Evolutionary conservation across 352 stramenopile genomes (phyloP).

Genomic region (Globisporangium solare): DNA sequence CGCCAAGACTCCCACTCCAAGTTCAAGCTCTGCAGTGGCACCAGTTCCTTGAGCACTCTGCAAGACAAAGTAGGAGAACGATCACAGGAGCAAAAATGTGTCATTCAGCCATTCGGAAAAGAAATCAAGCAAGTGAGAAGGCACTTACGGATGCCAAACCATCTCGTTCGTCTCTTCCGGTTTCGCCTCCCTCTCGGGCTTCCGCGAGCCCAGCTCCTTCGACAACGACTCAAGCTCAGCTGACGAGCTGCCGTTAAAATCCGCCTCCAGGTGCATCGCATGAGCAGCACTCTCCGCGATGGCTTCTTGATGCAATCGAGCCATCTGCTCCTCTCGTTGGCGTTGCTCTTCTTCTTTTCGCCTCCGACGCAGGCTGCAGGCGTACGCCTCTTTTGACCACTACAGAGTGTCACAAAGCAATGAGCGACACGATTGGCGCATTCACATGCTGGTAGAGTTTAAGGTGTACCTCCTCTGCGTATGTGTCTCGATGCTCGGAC

Average conservation of each 20-base stretch:
- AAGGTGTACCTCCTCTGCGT: slow-evolving; percentile 52
- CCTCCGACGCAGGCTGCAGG: slow-evolving; percentile 45
- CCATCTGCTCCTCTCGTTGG: slow-evolving; percentile 61
- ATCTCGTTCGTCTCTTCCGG: slow-evolving; percentile 63
- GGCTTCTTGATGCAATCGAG: slow-evolving; percentile 59
- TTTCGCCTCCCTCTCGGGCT: slow-evolving; percentile 55
- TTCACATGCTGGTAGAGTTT: too few relatives aligned
- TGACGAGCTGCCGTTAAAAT: slow-evolving; percentile 40
- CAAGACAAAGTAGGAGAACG: neutral
- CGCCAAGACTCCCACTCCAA: slow-evolving; percentile 81
- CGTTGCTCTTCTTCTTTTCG: slow-evolving; percentile 62
- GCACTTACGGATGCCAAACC: slow-evolving; percentile 80
- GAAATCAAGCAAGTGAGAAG: neutral
- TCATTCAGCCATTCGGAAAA: neutral
- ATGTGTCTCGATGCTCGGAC: slow-evolving; percentile 58
- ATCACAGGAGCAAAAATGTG: neutral
- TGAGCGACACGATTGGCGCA: too few relatives aligned
- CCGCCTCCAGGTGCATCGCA: slow-evolving; percentile 66
- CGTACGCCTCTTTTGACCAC: slow-evolving; percentile 56
- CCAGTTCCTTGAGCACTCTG: slow-evolving; percentile 71
- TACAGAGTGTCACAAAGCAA: slow-evolving; percentile 13
- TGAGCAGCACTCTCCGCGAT: slow-evolving; percentile 69
- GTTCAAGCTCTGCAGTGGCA: slow-evolving; percentile 74
- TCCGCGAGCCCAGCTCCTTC: slow-evolving; percentile 48
- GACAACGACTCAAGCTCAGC: slow-evolving; percentile 57